Conservation (phyloP, 2,329 filamentous ascomycete genomes). For the Claviceps digitariae region DNA sequence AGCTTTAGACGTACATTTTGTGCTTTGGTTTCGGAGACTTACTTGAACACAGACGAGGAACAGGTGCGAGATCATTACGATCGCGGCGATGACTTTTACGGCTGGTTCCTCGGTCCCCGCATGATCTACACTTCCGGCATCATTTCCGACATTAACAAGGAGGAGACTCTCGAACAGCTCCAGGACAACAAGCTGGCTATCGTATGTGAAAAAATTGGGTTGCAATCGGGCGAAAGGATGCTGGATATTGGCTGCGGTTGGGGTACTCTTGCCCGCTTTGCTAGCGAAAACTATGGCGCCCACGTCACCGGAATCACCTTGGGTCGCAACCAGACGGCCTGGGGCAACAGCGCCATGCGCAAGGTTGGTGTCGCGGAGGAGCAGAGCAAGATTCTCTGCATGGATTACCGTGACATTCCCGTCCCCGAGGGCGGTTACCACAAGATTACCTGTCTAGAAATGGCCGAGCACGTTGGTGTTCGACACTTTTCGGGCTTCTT, state of each 20-base stretch:
- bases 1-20: background rate
- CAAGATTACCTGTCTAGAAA: constrained; percentile 95
- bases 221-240: constrained; percentile 68
- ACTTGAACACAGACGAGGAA: constrained; percentile 52
- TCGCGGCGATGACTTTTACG: constrained; percentile 95
- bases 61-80: constrained; percentile 97
- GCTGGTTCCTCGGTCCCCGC: constrained; percentile 93
- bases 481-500: constrained; percentile 73
- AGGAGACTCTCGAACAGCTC: constrained; percentile 86
- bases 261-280: constrained; percentile 91
- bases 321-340: constrained; percentile 89
- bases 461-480: constrained; percentile 97
- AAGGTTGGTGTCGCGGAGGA: constrained; percentile 69
- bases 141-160: constrained; percentile 73
- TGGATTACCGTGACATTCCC: constrained; percentile 93
- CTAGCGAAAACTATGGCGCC: constrained; percentile 81
- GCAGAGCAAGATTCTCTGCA: constrained; percentile 86
- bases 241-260: constrained; percentile 97
- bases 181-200: constrained; percentile 96
- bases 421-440: constrained; percentile 58
- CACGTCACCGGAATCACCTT: constrained; percentile 82
- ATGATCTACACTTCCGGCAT: constrained; percentile 98
- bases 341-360: constrained; percentile 84
- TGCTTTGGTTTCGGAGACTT: constrained; percentile 3
- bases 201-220: constrained; percentile 88